Conservation (phyloP, 345 rosid genomes). For the Rhizophora apiculata region DNA sequence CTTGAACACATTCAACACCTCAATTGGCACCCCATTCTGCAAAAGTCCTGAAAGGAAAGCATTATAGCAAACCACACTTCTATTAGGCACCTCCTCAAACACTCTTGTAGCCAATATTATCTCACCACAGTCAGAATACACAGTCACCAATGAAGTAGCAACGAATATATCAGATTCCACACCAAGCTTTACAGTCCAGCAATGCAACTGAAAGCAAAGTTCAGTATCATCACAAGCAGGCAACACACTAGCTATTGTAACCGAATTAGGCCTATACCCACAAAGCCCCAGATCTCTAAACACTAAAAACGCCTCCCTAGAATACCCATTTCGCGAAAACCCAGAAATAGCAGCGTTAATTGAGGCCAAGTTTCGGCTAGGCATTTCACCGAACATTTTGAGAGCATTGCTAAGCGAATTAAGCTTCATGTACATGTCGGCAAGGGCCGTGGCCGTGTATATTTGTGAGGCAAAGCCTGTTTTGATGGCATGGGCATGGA, state of each 20-base stretch:
- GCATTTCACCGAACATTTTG: slow-evolving; percentile 44
- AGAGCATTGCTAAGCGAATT: slow-evolving; percentile 27
- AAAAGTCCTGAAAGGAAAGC: slow-evolving; percentile 51
- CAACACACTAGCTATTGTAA: slow-evolving; percentile 50
- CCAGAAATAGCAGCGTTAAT: slow-evolving; percentile 54
- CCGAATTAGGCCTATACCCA: slow-evolving; percentile 48
- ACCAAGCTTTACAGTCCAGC: slow-evolving; percentile 53
- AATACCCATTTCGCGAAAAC: slow-evolving; percentile 39
- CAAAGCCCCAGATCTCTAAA: slow-evolving; percentile 36
- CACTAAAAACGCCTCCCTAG: slow-evolving; percentile 37
- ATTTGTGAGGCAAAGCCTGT: slow-evolving; percentile 40
- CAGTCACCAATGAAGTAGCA: slow-evolving; percentile 52
- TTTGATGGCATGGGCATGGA: slow-evolving; percentile 49
- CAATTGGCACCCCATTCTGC: slow-evolving; percentile 39
- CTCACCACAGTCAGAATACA: slow-evolving; percentile 42
- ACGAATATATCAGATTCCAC: slow-evolving; percentile 52
- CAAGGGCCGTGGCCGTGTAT: slow-evolving; percentile 45
- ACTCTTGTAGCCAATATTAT: slow-evolving; percentile 40
- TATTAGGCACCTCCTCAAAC: slow-evolving; percentile 42
- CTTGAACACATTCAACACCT: slow-evolving; percentile 46
- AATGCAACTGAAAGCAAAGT: slow-evolving; percentile 47
- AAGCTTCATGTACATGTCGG: slow-evolving; percentile 46
- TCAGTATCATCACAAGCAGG: slow-evolving; percentile 35
- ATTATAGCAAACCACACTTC: slow-evolving; percentile 55
- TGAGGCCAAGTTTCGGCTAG: slow-evolving; percentile 35